Evolutionary conservation across 768 basidiomycete genomes (phyloP), one percentile per base, ranked within the genome.

Genomic region (Serendipita sp.): DNA sequence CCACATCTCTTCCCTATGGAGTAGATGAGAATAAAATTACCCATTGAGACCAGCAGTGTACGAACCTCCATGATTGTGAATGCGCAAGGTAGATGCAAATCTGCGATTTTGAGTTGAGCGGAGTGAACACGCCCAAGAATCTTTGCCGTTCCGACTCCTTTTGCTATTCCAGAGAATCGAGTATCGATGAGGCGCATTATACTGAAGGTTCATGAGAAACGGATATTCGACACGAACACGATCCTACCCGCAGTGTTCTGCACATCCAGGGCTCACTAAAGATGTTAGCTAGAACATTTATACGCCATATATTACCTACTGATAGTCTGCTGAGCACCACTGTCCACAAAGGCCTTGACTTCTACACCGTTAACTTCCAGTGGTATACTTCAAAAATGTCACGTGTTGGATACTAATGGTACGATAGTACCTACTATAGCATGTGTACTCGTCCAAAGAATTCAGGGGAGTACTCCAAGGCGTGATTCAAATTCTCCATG

Each of bases 271-370:
- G 67, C 86, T 92, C 83, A 95, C 92, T 94, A 64, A 4, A 63
- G 18, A 27, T 5, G n/a, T 23, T 16, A 10, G 37, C 6, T 48
- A 5, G 2, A 1, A 2, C 48, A 2, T 27, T 13, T n/a, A 44
- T 37, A 45, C 40, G 3, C 13, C 3, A 40, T 15, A 5, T 29
- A n/a, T 43, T 11, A 76, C 86, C 69, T 69, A 94, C 94, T 97
- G 76, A 97, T 97, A 1, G 95, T 99, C 67, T 84, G 83, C 70
- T 99, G 96, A 10, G 96, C 96, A 45, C 95, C 96, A 67, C 92
- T 96, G 72, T 99, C 96, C 46, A 99, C 96, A 69, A 99, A 99
- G 0, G 96, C 96, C 73, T 91, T 94, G 43, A 98, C 84, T 2
- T 87, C 87, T 66, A 80, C 79, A 1, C 87, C 86, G 70, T 99